These are phyloP conservation scores for Flagelloscypha sp. DNA, from an alignment of 768 basidiomycete genomes.

Conservation along the genomic window DNA sequence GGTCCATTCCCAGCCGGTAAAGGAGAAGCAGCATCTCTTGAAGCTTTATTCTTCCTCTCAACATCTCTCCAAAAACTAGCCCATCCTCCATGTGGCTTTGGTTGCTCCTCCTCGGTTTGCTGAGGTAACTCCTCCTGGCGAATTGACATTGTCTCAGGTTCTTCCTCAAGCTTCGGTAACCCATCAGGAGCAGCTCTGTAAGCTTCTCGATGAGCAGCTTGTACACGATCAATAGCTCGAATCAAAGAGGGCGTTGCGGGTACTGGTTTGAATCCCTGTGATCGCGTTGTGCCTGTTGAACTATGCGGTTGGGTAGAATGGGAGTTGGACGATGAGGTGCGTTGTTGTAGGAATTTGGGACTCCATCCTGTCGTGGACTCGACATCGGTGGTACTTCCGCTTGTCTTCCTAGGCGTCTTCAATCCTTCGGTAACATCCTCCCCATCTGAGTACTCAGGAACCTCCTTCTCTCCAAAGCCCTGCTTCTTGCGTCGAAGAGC, in stretches of 20 bases:
- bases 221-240: slow-evolving; percentile 52
- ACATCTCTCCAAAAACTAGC: too few species aligned
- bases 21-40: too few species aligned
- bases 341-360: slow-evolving; percentile 42
- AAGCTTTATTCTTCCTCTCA: too few species aligned
- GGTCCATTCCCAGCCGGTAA: too few species aligned
- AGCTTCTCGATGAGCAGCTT: slow-evolving; percentile 52
- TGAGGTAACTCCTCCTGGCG: too few species aligned
- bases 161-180: too few species aligned
- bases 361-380: slow-evolving; percentile 31
- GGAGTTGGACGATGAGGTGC: slow-evolving; percentile 18
- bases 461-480: slow-evolving; percentile 18
- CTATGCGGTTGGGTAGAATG: slow-evolving; percentile 1
- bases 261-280: slow-evolving; percentile 25
- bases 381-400: slow-evolving; percentile 8
- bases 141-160: too few species aligned
- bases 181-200: too few species aligned
- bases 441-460: slow-evolving; percentile 41
- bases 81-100: too few species aligned
- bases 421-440: slow-evolving; percentile 28
- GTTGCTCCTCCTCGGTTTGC: too few species aligned
- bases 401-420: slow-evolving; percentile 15
- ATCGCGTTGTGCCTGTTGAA: too few species aligned
- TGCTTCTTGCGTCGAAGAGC: slow-evolving; percentile 22
- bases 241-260: slow-evolving; percentile 61